Base-by-base conservation (phyloP, 139 green algal species). In the Chlamydomonas urium region DNA sequence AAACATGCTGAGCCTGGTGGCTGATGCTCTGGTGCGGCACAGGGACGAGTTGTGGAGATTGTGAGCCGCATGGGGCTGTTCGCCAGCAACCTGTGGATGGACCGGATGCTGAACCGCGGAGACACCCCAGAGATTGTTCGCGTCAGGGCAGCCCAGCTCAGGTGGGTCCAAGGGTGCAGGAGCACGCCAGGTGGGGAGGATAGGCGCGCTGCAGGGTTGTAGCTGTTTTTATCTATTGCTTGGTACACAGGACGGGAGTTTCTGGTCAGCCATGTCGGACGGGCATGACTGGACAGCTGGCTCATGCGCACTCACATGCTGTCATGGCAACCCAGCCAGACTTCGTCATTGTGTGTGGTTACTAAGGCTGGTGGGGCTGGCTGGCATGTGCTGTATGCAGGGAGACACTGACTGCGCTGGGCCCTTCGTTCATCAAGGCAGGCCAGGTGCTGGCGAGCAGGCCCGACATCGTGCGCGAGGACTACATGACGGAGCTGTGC, bases 401-500 rank as follows among this genome's bases (percentile, higher is more conserved):
- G 5, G 84, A 96, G 65, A 86, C 88, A 47, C 85, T 99, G 57
- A 93, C 86, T 3, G 66, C 72, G 1, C 90, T 99, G 38, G 95
- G 95, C 1, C 95, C 95, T 4, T 94, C 87, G 19, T 99, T 99
- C 86, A 97, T 99, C 81, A 99, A 99, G 83, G 92, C 92, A 2
- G 95, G 95, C 1, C 93, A 97, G 80, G 95, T 99, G 66, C 87
- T 99, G 75, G 95, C 95, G 38, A 98, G 97, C 85, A 79, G 95
- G 32, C 95, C 95, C 3, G 95, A 99, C 84, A 98, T 99, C 53
- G 71, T 99, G 47, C 78, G 95, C 14, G 89, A 93, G 75, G 95
- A 99, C 83, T 99, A 97, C 84, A 99, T 99, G 95, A 92, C 97
- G 69, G 95, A 99, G 89, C 85, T 99, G 38, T 97, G 90, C 77